These are phyloP conservation scores for Pseudocercospora cruenta DNA, from an alignment of 2,329 filamentous ascomycete species.

Conservation along the genomic window DNA sequence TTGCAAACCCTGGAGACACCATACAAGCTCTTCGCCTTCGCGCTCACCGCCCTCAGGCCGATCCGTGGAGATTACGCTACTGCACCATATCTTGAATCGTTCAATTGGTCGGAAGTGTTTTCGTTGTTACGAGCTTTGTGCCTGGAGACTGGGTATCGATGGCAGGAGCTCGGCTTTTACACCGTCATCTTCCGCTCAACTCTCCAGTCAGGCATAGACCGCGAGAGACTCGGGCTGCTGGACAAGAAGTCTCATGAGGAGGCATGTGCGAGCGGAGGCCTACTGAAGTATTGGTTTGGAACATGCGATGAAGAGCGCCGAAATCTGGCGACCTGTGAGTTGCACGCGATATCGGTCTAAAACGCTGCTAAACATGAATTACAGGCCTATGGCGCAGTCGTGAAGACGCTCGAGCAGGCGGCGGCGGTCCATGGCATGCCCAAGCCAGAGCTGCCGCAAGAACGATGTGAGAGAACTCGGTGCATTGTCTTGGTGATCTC, in stretches of 20 bases:
- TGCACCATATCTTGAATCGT: conserved; percentile 70
- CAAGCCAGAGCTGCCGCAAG: conserved; percentile 55
- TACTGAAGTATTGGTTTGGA: conserved; percentile 95
- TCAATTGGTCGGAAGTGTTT: conserved; percentile 75
- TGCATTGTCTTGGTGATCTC: not conserved
- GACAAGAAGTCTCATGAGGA: conserved; percentile 81
- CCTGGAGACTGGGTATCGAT: conserved; percentile 18
- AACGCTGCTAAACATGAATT: conserved; percentile 38
- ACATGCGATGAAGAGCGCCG: conserved; percentile 67
- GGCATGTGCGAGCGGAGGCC: conserved; percentile 75
- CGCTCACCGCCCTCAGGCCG: conserved; percentile 67
- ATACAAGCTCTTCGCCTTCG: conserved; percentile 70
- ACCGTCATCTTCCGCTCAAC: conserved; percentile 81
- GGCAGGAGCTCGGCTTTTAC: conserved; percentile 61
- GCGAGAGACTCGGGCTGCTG: conserved; percentile 68
- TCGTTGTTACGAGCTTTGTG: conserved; percentile 56
- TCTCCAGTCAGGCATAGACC: conserved; percentile 69
- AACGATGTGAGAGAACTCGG: conserved; percentile 39
- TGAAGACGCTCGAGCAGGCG: conserved; percentile 64
- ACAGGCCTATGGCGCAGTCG: conserved; percentile 68
- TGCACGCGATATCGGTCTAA: not conserved
- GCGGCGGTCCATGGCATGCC: conserved; percentile 60
- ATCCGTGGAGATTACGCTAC: conserved; percentile 74
- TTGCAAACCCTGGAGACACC: conserved; percentile 67
- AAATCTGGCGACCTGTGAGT: conserved; percentile 74